Base-by-base conservation (phyloP, 1,284 basidiomycete genomes). In the Coniferiporia sulphurascens region DNA sequence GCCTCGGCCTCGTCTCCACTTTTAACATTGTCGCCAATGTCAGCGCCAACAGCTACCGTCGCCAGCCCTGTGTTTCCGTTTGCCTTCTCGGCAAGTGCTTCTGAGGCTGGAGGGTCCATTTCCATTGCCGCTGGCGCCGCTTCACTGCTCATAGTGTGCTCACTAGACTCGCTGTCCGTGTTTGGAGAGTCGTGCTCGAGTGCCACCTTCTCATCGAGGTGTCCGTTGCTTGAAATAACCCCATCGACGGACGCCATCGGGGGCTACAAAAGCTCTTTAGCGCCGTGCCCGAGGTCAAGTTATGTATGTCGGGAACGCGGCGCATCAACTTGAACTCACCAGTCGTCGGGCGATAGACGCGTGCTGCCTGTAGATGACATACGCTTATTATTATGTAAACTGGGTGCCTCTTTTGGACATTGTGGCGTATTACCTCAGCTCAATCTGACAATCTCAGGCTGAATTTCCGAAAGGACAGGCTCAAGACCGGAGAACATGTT, bases 1-100 rank as follows among this genome's bases (percentile, higher is more conserved):
- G 52, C 62, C 0, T 60, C 65, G 0, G 58, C 67, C n/a, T 64
- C 62, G 19, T 59, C 57, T 34, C 52, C 64, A 17, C 53, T 60
- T 22, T 63, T 52, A 10, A 53, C 55, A 9, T 58, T 60, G 1
- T 34, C 12, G 27, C 27, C 27, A 5, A 5, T 5, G 22, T 17
- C 32, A 35, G 50, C 21, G 36, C 35, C 41, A 13, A n/a, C n/a
- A 43, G 12, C 41, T 7, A n/a, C 41, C 44, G 2, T n/a, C 17
- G 44, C 3, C 13, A 46, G 12, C 44, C 17, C 17, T n/a, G 12
- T 7, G 41, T 43, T 46, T 19, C 44, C 44, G 17, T 46, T 46
- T 19, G 44, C 9, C 15, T 9, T 3, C 19, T 19, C 13, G 4
- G 1, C 17, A n/a, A n/a, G 44, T 46, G 19, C 17, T 17, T 21